phyloP scores from a whole-genome alignment of 805 yeast species.

The Metschnikowia arizonensis region DNA sequence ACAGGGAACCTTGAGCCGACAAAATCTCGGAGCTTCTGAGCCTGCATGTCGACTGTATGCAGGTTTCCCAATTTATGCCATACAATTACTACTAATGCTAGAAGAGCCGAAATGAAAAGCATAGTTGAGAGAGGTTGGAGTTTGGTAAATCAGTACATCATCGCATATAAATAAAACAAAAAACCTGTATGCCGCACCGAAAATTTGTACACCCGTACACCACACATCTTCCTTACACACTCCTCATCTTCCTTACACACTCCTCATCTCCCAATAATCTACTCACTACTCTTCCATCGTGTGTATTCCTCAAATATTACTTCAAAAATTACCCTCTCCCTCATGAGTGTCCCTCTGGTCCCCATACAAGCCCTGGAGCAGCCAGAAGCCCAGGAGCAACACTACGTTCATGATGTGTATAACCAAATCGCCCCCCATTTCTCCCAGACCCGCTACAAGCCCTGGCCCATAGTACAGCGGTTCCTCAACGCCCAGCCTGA shows the following conservation, averaged over 20 bases:
- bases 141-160: too few relatives aligned
- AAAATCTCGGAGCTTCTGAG: conserved; percentile 9
- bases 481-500: conserved; percentile 49
- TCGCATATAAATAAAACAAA: too few relatives aligned
- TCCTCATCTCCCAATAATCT: too few relatives aligned
- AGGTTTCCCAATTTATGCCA: not conserved
- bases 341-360: conserved; percentile 34
- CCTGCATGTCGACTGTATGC: conserved; percentile 1
- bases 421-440: conserved; percentile 91
- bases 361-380: conserved; percentile 27
- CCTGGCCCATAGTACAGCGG: conserved; percentile 92
- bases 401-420: conserved; percentile 86
- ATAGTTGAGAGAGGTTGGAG: too few relatives aligned
- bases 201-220: not conserved
- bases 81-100: not conserved
- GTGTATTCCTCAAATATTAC: too few relatives aligned
- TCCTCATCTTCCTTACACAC: too few relatives aligned
- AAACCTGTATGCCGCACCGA: too few relatives aligned
- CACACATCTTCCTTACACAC: too few relatives aligned
- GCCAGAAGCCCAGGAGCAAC: conserved; percentile 62
- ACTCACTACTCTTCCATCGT: too few relatives aligned
- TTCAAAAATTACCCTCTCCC: too few relatives aligned
- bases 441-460: conserved; percentile 90
- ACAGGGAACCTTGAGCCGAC: conserved; percentile 13
- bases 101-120: conserved; percentile 4